These are phyloP conservation scores for Ceratocystis lukuohia DNA, from an alignment of 2,329 filamentous ascomycete species.

Conservation along the genomic window DNA sequence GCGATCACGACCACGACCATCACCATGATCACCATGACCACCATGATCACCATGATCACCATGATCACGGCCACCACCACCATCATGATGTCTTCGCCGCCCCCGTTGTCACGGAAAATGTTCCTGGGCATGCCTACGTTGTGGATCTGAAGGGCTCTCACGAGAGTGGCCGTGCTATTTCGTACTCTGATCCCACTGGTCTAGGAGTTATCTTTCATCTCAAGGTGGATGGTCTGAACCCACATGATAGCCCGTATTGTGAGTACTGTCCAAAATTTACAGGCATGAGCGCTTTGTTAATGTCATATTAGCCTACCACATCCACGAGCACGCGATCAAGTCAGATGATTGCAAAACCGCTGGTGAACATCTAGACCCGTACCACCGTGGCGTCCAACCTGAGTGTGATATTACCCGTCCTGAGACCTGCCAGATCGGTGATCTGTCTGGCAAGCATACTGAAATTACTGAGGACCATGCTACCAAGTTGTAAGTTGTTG, in stretches of 20 bases:
- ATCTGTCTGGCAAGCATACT: constrained; percentile 46
- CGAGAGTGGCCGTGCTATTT: constrained; percentile 11
- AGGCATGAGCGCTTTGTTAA: neutral
- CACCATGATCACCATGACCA: neutral
- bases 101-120: constrained; percentile 12
- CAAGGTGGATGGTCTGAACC: constrained; percentile 13
- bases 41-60: neutral
- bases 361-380: constrained; percentile 44
- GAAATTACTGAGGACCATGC: constrained; percentile 28
- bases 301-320: constrained; percentile 37
- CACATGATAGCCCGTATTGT: constrained; percentile 17
- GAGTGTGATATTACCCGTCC: constrained; percentile 36
- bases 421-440: constrained; percentile 45
- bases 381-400: constrained; percentile 34
- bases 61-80: neutral
- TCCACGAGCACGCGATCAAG: constrained; percentile 39
- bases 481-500: constrained; percentile 21
- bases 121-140: constrained; percentile 12
- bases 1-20: neutral
- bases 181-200: constrained; percentile 18
- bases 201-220: constrained; percentile 19
- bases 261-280: neutral
- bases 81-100: neutral
- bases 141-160: constrained; percentile 14
- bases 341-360: constrained; percentile 40